Conservation (phyloP, 805 yeast species). For the Sugiyamaella valdiviana region DNA sequence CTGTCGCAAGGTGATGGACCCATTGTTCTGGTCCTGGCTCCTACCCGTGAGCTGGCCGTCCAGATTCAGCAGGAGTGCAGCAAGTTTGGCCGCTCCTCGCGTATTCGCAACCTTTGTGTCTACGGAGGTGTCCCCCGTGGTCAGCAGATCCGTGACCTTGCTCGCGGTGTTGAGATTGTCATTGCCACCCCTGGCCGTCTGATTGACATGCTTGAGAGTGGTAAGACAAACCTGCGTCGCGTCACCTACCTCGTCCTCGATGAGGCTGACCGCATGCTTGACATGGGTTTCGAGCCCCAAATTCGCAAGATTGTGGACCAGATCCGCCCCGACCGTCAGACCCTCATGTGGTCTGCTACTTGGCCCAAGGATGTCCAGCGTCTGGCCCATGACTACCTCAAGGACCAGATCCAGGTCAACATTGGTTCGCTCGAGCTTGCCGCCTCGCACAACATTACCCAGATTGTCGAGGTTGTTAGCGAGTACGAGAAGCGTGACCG, state of each 20-base stretch:
- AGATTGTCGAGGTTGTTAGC: conserved; percentile 82
- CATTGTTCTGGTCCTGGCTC: conserved; percentile 89
- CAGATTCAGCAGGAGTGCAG: conserved; percentile 95
- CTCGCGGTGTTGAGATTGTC: conserved; percentile 90
- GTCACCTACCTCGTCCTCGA: conserved; percentile 95
- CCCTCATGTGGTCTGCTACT: conserved; percentile 99
- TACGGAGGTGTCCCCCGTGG: conserved; percentile 99
- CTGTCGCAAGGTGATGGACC: conserved; percentile 96
- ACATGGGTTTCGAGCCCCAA: conserved; percentile 99
- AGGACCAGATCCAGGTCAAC: conserved; percentile 93
- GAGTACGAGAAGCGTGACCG: conserved; percentile 94
- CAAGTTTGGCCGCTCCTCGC: conserved; percentile 85
- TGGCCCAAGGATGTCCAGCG: conserved; percentile 99
- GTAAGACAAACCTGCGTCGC: conserved; percentile 91
- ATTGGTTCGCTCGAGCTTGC: conserved; percentile 93
- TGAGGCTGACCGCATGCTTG: conserved; percentile 99
- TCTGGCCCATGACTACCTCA: conserved; percentile 83
- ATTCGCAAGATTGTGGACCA: conserved; percentile 96
- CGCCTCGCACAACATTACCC: conserved; percentile 95
- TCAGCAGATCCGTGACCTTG: conserved; percentile 91
- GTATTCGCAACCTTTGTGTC: conserved; percentile 89
- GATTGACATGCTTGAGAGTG: conserved; percentile 93
- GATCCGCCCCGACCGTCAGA: conserved; percentile 99
- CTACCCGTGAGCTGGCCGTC: conserved; percentile 98
- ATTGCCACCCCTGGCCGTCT: conserved; percentile 99